A percentile compares a stretch with the other conserved stretches of the same genome.
phyloP scores from a whole-genome alignment of 257 asterid species.

The Solanum rostratum region DNA sequence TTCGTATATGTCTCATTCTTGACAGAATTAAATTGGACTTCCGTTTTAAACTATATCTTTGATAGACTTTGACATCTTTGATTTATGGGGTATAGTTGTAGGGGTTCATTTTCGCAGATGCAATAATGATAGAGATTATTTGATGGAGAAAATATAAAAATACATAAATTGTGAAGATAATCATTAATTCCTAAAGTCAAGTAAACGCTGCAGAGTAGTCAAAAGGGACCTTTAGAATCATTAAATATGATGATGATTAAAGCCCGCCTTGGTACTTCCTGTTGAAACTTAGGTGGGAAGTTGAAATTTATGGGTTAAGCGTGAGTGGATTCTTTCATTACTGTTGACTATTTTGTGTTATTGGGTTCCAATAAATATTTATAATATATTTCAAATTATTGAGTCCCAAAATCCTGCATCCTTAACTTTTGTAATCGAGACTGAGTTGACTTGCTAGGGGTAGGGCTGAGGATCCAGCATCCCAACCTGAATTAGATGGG shows the following conservation, averaged over 20 bases:
- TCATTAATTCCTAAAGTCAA: not conserved
- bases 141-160: not conserved
- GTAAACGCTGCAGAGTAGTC: not conserved
- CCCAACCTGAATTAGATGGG: too few relatives aligned
- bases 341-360: not conserved
- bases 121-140: not conserved
- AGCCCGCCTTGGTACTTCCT: not conserved
- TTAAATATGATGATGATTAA: not conserved
- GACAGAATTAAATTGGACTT: not conserved
- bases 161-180: not conserved
- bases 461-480: too few relatives aligned
- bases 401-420: not conserved
- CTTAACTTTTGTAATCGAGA: too few relatives aligned
- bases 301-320: not conserved
- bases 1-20: not conserved
- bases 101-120: not conserved
- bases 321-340: not conserved
- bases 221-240: not conserved
- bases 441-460: too few relatives aligned
- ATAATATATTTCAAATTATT: not conserved
- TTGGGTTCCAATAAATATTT: not conserved
- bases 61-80: not conserved
- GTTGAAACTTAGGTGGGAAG: not conserved
- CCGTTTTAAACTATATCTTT: not conserved
- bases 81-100: not conserved